Evolutionary conservation across 1,139 yeast species (phyloP).

Genomic region (Geotrichum candidum): DNA sequence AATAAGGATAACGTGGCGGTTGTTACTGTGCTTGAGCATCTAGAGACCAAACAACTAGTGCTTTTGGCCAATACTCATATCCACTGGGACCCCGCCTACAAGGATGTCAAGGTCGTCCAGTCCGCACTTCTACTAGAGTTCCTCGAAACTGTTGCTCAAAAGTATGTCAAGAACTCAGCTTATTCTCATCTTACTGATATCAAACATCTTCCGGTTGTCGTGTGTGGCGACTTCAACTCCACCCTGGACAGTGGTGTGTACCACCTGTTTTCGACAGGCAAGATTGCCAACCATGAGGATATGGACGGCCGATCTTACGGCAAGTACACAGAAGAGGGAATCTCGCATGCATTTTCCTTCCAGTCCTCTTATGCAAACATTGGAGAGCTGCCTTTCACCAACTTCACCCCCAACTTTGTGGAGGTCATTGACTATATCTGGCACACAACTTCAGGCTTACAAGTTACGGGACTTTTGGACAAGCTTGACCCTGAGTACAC

Average conservation of each 20-base stretch:
- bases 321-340: conserved; percentile 82
- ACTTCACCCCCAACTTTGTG: conserved; percentile 87
- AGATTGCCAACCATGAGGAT: conserved; percentile 64
- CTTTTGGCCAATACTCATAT: conserved; percentile 82
- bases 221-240: conserved; percentile 96
- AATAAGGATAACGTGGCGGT: conserved; percentile 91
- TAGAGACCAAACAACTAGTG: conserved; percentile 57
- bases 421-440: conserved; percentile 93
- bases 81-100: conserved; percentile 97
- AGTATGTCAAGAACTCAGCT: conserved; percentile 36
- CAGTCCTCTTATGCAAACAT: conserved; percentile 79
- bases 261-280: conserved; percentile 76
- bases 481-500: conserved; percentile 74
- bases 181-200: conserved; percentile 43
- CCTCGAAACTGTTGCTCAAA: conserved; percentile 57
- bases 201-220: conserved; percentile 64
- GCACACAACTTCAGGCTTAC: conserved; percentile 74
- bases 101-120: conserved; percentile 96
- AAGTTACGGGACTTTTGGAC: conserved; percentile 82
- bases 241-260: conserved; percentile 84
- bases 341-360: conserved; percentile 71
- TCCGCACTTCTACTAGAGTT: conserved; percentile 89
- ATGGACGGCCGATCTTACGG: conserved; percentile 88
- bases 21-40: conserved; percentile 70
- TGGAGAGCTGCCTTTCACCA: conserved; percentile 91